These are phyloP conservation scores for Malbranchea zuffiana DNA, from an alignment of 2,329 filamentous ascomycete species.

Conservation along the genomic window DNA sequence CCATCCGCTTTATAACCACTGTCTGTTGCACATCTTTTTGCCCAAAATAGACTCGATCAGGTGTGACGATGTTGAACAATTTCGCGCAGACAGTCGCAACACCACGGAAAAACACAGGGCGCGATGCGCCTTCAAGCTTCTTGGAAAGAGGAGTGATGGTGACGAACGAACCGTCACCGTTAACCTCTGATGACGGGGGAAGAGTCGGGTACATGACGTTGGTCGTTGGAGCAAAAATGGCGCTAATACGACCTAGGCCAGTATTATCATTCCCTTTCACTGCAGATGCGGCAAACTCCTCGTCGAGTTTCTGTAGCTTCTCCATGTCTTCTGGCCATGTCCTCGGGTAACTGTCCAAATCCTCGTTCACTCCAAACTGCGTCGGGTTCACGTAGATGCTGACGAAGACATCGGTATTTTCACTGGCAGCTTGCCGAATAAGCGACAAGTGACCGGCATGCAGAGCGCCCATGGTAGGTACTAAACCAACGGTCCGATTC, in stretches of 20 bases:
- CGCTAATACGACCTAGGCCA: slow-evolving; percentile 57
- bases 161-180: slow-evolving; percentile 78
- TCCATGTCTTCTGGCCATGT: slow-evolving; percentile 72
- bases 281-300: slow-evolving; percentile 43
- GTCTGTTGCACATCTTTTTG: slow-evolving; percentile 98
- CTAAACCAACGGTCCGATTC: slow-evolving; percentile 67
- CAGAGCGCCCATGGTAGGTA: slow-evolving; percentile 97
- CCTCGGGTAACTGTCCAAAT: slow-evolving; percentile 77
- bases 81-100: slow-evolving; percentile 97
- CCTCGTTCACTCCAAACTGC: slow-evolving; percentile 83
- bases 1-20: slow-evolving; percentile 75
- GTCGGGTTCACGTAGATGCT: slow-evolving; percentile 94
- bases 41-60: slow-evolving; percentile 79
- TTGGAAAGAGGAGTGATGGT: slow-evolving; percentile 75
- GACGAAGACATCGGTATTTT: slow-evolving; percentile 79
- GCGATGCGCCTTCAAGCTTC: slow-evolving; percentile 69
- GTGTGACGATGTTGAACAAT: slow-evolving; percentile 70
- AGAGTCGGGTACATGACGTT: slow-evolving; percentile 79
- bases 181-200: slow-evolving; percentile 58
- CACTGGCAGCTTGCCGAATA: slow-evolving; percentile 68
- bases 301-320: slow-evolving; percentile 56
- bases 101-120: slow-evolving; percentile 91
- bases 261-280: background rate
- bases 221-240: slow-evolving; percentile 77
- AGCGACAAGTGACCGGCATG: slow-evolving; percentile 82